A percentile compares a stretch with the other conserved stretches of the same genome.
These are phyloP conservation scores for Raphanus hybrid DNA, from an alignment of 441 rosid species.

Conservation along the genomic window DNA sequence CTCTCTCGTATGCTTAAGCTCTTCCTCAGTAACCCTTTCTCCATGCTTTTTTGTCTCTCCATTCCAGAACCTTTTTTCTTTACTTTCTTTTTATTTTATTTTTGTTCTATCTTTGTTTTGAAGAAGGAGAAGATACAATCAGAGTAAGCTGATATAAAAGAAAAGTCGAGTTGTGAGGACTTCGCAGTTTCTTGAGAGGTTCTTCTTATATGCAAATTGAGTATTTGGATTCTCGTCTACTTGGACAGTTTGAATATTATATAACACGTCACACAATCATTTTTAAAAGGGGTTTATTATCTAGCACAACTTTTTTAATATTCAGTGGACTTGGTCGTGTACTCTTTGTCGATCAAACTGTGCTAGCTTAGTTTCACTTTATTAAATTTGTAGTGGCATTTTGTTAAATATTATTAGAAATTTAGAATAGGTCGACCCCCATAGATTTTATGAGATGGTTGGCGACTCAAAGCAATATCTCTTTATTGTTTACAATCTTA, in stretches of 20 bases:
- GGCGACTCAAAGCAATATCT: neutral
- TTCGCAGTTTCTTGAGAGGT: slow-evolving; percentile 23
- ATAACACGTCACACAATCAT: neutral
- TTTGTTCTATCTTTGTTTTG: neutral
- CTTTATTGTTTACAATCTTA: neutral
- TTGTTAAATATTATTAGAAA: neutral
- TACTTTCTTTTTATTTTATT: neutral
- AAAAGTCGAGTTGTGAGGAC: slow-evolving; percentile 10
- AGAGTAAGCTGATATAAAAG: neutral
- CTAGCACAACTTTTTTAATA: neutral
- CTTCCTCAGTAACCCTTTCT: slow-evolving; percentile 39
- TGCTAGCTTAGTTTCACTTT: neutral
- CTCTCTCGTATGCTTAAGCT: slow-evolving; percentile 37
- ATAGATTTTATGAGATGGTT: neutral
- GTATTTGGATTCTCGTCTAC: slow-evolving; percentile 15
- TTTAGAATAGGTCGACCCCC: neutral
- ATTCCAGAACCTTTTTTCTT: neutral
- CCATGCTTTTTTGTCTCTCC: slow-evolving; percentile 44
- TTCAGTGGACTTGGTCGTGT: slow-evolving; percentile 31
- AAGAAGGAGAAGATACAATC: neutral
- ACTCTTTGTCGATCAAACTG: slow-evolving; percentile 12
- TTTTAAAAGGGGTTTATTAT: neutral
- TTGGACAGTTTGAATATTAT: slow-evolving; percentile 9
- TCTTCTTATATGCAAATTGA: slow-evolving; percentile 25
- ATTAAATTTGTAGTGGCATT: slow-evolving; percentile 6